Base-by-base conservation (phyloP, 768 basidiomycete genomes). In the Trametes cingulata region DNA sequence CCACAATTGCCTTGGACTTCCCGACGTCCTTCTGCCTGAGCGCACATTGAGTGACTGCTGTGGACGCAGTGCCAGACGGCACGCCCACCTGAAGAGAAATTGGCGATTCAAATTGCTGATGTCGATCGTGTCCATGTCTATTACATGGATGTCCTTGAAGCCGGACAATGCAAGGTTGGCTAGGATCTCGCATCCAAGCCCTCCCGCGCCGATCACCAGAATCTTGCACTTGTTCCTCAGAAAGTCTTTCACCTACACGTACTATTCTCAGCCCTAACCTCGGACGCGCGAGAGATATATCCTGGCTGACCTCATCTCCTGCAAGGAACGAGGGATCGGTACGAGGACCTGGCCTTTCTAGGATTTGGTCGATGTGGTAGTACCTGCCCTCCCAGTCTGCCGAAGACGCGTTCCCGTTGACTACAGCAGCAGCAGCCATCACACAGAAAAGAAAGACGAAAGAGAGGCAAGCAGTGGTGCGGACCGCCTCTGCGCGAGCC, bases 91-190 rank as follows among this genome's bases (percentile, higher is more conserved):
- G 79, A 99, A 99, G 22, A 99, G 79, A 73, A 99, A 99, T 75
- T 99, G 97, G 50, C 97, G 84, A 74, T 99, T 99, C 65, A 99
- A 81, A 74, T 99, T 99, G 70, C 95, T 98, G 70, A 99, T 91
- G 76, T 99, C 96, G 72, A 98, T 99, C 15, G 96, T 98, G 80
- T 99, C 96, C 95, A 99, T 98, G 80, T 99, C 97, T 71, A 99
- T 98, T 61, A 99, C 95, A 79, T 98, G 94, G 65, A 98, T 97
- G 69, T 98, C 92, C 75, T 90, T 92, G 86, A 98, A 99, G 24
- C 97, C 97, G 45, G 93, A 90, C 66, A 98, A 76, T 22, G 97
- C 96, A 50, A 99, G 84, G 75, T 98, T 97, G 60, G 95, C 91
- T 41, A 99, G 81, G 65, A 98, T 98, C 80, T 99, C 97, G 75